Conservation (phyloP, 768 basidiomycete species). For the Cantharellus anzutake region DNA sequence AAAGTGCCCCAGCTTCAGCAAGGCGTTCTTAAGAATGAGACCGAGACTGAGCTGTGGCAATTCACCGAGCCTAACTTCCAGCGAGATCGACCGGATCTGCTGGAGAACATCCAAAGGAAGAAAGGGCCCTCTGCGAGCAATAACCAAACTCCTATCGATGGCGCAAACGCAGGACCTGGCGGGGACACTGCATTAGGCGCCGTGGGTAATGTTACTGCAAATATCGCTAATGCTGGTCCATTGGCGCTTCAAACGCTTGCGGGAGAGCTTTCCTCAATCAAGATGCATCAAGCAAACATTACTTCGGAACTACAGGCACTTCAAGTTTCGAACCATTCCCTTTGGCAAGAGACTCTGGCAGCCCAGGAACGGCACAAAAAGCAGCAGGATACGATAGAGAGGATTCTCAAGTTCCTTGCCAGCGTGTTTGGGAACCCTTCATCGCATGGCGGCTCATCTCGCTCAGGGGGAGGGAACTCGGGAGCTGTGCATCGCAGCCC, state of each 20-base stretch:
- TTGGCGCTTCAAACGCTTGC: constrained; percentile 66
- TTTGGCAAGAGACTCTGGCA: constrained; percentile 84
- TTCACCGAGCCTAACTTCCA: constrained; percentile 84
- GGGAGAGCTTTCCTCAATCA: constrained; percentile 67
- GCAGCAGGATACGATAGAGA: constrained; percentile 90
- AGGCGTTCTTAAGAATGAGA: constrained; percentile 71
- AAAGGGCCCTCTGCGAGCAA: constrained; percentile 23
- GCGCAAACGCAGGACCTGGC: background rate
- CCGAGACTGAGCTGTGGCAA: constrained; percentile 72
- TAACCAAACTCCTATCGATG: background rate
- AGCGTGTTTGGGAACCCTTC: constrained; percentile 47
- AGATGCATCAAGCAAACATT: constrained; percentile 84
- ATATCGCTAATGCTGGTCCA: constrained; percentile 17
- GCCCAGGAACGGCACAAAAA: constrained; percentile 70
- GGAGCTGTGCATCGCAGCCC: background rate
- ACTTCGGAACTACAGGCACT: constrained; percentile 75
- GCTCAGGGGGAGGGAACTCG: background rate
- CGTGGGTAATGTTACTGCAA: background rate
- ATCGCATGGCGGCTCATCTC: background rate
- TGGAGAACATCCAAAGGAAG: constrained; percentile 78
- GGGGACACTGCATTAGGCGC: background rate
- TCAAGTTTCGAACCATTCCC: constrained; percentile 64
- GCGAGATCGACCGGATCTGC: constrained; percentile 71
- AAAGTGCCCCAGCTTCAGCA: constrained; percentile 92
- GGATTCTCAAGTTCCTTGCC: constrained; percentile 87